Conservation (phyloP, 371 early-diverging fungal genomes). For the Rhizopus arrhizus region DNA sequence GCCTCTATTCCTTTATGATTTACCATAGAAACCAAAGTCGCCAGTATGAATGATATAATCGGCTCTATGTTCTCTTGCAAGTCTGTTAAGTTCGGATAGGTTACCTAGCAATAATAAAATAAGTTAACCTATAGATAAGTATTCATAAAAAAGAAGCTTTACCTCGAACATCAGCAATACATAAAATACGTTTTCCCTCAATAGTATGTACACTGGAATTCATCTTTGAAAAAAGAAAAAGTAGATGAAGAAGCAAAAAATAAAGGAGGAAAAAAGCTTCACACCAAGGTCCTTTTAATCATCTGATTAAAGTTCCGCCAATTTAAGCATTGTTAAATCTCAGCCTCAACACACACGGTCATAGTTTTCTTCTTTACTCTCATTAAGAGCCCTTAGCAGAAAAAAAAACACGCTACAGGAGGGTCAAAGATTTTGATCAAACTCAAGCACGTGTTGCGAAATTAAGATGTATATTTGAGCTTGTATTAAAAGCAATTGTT, state of each 20-base stretch:
- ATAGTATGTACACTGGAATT: constrained; percentile 20
- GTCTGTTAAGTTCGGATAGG: constrained; percentile 63
- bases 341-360: no score
- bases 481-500: no score
- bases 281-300: no score
- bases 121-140: no score
- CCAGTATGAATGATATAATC: constrained; percentile 69
- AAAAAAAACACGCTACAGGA: no score
- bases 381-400: no score
- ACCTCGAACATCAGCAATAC: constrained; percentile 44
- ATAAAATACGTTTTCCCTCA: constrained; percentile 38
- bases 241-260: constrained; percentile 1
- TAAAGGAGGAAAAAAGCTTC: not conserved
- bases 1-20: not conserved
- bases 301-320: no score
- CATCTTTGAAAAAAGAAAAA: constrained; percentile 14
- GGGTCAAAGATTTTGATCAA: no score
- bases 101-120: constrained; percentile 40
- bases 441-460: no score
- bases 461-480: no score
- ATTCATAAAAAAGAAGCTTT: constrained; percentile 1
- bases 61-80: constrained; percentile 63
- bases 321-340: no score
- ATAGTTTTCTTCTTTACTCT: no score
- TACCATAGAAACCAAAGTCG: constrained; percentile 72